Percentiles rank a stretch among this genome's conserved stretches.
These are phyloP conservation scores for Zygoascus bituminiphila DNA, from an alignment of 805 yeast species.

Conservation along the genomic window DNA sequence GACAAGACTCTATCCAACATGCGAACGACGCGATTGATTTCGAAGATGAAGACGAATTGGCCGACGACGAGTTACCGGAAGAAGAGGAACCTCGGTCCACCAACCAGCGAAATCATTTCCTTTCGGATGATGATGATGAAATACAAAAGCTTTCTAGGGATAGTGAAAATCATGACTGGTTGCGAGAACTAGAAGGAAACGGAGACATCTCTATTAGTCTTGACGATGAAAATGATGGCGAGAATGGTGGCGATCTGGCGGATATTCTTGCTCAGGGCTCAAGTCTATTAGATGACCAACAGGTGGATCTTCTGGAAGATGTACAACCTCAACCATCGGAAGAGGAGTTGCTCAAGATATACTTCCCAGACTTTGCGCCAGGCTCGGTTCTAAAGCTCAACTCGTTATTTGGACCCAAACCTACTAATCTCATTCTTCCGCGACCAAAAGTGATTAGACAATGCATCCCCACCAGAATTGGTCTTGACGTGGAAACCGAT, in stretches of 20 bases:
- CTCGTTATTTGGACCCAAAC: slow-evolving; percentile 54
- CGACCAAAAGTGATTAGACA: slow-evolving; percentile 34
- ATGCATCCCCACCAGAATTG: slow-evolving; percentile 45
- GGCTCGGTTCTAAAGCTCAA: slow-evolving; percentile 56
- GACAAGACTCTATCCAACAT: slow-evolving; percentile 54
- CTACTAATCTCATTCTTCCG: slow-evolving; percentile 45
- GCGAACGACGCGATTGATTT: slow-evolving; percentile 91
- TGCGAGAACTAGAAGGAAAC: slow-evolving; percentile 6
- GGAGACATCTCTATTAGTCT: slow-evolving; percentile 29
- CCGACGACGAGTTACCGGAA: slow-evolving; percentile 63
- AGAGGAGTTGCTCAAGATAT: slow-evolving; percentile 24
- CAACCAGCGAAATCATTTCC: slow-evolving; percentile 23
- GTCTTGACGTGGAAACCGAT: slow-evolving; percentile 58
- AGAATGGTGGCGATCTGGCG: neutral
- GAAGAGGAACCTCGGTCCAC: slow-evolving; percentile 20
- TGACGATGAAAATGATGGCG: neutral
- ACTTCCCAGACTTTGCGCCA: slow-evolving; percentile 56
- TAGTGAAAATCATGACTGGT: slow-evolving; percentile 18
- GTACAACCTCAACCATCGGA: neutral
- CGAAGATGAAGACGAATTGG: slow-evolving; percentile 89
- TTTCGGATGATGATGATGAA: slow-evolving; percentile 16
- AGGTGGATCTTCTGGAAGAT: slow-evolving; percentile 10
- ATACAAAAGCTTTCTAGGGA: slow-evolving; percentile 19
- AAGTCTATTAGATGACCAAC: slow-evolving; percentile 29
- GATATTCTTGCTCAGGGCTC: neutral